Evolutionary conservation across 495 filamentous ascomycete genomes (phyloP).

Genomic region (Baudoinia panamericana): DNA sequence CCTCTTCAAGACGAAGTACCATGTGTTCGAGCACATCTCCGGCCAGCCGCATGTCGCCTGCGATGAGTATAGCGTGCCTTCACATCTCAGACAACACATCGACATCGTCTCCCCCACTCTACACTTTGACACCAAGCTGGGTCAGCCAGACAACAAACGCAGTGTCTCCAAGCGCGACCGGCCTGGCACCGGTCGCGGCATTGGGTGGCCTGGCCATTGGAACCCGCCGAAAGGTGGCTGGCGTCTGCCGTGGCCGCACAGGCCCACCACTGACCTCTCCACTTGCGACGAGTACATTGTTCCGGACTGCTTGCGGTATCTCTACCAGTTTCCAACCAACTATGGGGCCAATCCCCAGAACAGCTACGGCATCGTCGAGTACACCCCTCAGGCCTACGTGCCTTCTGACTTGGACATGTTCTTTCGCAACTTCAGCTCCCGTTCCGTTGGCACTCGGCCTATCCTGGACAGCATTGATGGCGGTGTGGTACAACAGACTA

Average conservation of each 20-base stretch:
- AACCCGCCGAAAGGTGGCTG: constrained; percentile 20
- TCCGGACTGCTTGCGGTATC: constrained; percentile 39
- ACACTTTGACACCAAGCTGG: constrained; percentile 27
- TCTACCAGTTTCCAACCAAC: constrained; percentile 40
- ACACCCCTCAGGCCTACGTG: constrained; percentile 27
- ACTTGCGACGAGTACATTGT: constrained; percentile 38
- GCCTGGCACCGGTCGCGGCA: constrained; percentile 3
- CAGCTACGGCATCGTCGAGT: constrained; percentile 35
- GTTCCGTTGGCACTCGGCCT: constrained; percentile 7
- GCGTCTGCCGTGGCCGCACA: constrained; percentile 2
- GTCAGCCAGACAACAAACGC: constrained; percentile 1
- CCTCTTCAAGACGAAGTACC: constrained; percentile 20
- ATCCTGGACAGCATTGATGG: constrained; percentile 18
- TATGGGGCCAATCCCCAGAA: constrained; percentile 32
- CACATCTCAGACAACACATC: constrained; percentile 26
- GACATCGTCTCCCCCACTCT: constrained; percentile 29
- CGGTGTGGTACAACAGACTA: constrained; percentile 14
- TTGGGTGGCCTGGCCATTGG: constrained; percentile 2
- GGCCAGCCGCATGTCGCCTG: constrained; percentile 17
- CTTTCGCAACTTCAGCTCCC: constrained; percentile 15
- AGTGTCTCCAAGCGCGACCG: constrained; percentile 12
- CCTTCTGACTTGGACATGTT: constrained; percentile 24
- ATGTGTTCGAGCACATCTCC: constrained; percentile 16
- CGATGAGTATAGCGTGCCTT: constrained; percentile 21
- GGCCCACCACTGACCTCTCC: constrained; percentile 20